Conservation (phyloP, 306 rosid genomes). For the Quercus suber region DNA sequence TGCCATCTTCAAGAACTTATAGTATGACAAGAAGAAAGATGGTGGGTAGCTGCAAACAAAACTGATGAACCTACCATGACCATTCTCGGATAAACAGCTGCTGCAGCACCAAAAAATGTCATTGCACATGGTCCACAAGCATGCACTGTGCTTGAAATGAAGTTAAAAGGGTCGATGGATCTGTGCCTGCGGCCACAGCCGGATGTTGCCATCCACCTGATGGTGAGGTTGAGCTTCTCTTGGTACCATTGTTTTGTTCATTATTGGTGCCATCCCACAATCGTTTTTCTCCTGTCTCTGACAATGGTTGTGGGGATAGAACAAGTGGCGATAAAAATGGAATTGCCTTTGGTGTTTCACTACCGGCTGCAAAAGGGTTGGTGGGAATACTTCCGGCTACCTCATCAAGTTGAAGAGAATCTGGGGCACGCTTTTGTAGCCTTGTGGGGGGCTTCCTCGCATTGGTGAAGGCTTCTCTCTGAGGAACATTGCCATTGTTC, state of each 20-base stretch:
- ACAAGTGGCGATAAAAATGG: slow-evolving; percentile 68
- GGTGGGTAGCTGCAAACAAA: neutral
- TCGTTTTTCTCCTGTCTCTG: slow-evolving; percentile 18
- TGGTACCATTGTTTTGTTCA: neutral
- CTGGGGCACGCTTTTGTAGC: slow-evolving; percentile 66
- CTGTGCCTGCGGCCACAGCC: slow-evolving; percentile 37
- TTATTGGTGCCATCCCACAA: neutral
- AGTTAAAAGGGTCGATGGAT: slow-evolving; percentile 44
- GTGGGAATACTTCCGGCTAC: neutral
- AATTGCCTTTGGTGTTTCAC: slow-evolving; percentile 44
- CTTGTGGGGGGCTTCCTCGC: slow-evolving; percentile 41
- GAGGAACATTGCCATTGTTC: neutral
- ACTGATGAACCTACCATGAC: neutral
- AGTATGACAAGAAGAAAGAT: neutral
- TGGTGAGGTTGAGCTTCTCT: neutral
- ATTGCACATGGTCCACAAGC: slow-evolving; percentile 36
- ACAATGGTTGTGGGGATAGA: slow-evolving; percentile 41
- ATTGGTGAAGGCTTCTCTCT: slow-evolving; percentile 9
- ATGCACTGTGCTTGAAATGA: slow-evolving; percentile 60
- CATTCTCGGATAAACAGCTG: neutral
- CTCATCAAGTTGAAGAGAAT: slow-evolving; percentile 49
- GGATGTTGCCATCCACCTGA: slow-evolving; percentile 60
- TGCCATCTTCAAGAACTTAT: neutral
- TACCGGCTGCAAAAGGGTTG: slow-evolving; percentile 12
- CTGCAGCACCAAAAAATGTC: slow-evolving; percentile 12